Base-by-base conservation (phyloP, 768 basidiomycete genomes). In the Amylocystis lapponica region DNA sequence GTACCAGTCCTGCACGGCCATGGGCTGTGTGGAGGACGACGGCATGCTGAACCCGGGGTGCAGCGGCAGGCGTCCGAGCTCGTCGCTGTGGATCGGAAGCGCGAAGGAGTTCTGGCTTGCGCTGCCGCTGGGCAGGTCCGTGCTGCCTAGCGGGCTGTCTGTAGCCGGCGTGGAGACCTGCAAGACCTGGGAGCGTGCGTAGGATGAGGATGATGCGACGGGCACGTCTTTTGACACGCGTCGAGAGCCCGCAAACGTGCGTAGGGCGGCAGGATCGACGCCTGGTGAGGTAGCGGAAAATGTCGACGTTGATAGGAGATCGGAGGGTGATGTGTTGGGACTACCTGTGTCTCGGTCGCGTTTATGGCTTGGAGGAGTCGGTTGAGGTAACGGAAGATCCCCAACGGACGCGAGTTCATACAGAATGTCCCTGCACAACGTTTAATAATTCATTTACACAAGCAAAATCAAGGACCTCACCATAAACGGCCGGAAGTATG, bases 351-450 rank as follows among this genome's bases (percentile, higher is more conserved):
- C 79, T 29, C 83, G 68, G 36, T 80, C 81, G 14, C 85, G 80
- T 46, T 87, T 86, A 49, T 60, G 69, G 4, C 71, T 64, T 0
- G 62, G 54, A 4, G 79, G 77, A 39, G 74, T 78, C 0, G 70
- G 55, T 37, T 74, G 69, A 2, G 84, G 84, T 5, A 86, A 67
- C 0, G 83, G 84, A 0, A 86, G 67, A 19, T 86, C 81, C 2
- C 84, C 83, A 4, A 79, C 82, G 0, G 73, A 79, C 3, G 84
- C 81, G 1, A 87, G 66, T 50, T 87, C 83, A 49, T 78, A 85
- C 16, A 86, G 62, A 31, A 87, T 74, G 52, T 86, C 83, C 83
- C 84, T 85, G 47, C 10, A 34, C 29, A 16, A 14, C 32, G 14
- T 32, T 12, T 1, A 21, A 39, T n/a, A 16, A 16, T 12, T 36